phyloP scores from a whole-genome alignment of 345 rosid species.

The Erucastrum elatum region DNA sequence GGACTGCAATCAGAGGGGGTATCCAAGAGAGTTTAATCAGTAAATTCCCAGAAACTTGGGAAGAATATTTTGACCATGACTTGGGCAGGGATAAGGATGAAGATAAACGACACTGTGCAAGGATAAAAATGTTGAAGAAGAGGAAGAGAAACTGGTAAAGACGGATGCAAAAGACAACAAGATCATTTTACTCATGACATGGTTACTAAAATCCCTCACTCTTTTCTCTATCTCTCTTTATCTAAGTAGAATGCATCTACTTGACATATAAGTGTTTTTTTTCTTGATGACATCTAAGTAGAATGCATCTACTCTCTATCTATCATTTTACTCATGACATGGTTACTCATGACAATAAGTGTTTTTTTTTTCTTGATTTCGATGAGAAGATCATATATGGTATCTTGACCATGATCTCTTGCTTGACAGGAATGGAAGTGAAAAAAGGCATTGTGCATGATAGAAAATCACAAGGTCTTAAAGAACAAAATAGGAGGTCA shows the following conservation, averaged over 20 bases:
- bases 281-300: background rate
- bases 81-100: conserved; percentile 42
- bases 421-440: too few species aligned
- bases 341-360: too few species aligned
- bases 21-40: too few species aligned
- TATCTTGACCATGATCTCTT: too few species aligned
- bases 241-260: conserved; percentile 15
- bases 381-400: too few species aligned
- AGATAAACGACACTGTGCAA: conserved; percentile 46
- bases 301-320: background rate
- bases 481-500: too few species aligned
- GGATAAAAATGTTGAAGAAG: conserved; percentile 37
- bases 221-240: background rate
- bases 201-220: conserved; percentile 14
- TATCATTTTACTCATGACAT: too few species aligned
- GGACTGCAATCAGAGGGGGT: too few species aligned
- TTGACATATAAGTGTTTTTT: background rate
- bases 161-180: conserved; percentile 21
- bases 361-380: too few species aligned
- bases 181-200: conserved; percentile 25
- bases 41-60: background rate
- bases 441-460: too few species aligned
- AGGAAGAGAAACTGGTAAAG: conserved; percentile 26
- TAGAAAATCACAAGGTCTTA: too few species aligned
- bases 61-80: conserved; percentile 44